A percentile compares a stretch with the other conserved stretches of the same genome.
Evolutionary conservation across 768 basidiomycete species (phyloP).

Genomic region (Lentinus tigrinus): DNA sequence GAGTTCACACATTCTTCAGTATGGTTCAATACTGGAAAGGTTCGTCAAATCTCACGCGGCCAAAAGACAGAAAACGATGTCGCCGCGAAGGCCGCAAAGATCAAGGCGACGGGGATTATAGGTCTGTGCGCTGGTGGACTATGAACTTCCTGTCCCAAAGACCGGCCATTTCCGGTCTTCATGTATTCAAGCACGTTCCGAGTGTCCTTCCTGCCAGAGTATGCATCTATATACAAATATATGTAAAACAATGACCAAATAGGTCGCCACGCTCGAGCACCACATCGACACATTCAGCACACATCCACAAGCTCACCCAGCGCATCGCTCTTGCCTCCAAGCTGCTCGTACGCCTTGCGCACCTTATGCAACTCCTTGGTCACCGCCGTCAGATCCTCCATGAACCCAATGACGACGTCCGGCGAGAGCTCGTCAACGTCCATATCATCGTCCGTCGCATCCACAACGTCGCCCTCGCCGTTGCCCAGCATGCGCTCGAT

Average conservation of each 20-base stretch:
- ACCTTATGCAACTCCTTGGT: conserved; percentile 57
- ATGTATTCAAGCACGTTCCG: background rate
- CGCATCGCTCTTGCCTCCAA: conserved; percentile 18
- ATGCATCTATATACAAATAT: background rate
- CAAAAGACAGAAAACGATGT: too few species aligned
- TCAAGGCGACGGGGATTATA: too few species aligned
- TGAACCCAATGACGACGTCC: conserved; percentile 16
- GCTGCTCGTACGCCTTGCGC: conserved; percentile 35
- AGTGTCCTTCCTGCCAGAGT: too few species aligned
- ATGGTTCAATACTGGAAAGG: too few species aligned
- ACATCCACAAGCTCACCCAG: conserved; percentile 4
- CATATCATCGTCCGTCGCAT: conserved; percentile 38
- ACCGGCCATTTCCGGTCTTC: background rate
- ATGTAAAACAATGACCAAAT: background rate
- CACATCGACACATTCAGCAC: background rate
- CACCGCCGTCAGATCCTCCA: conserved; percentile 40
- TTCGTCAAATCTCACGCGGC: too few species aligned
- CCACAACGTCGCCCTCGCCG: conserved; percentile 35
- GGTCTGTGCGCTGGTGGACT: too few species aligned
- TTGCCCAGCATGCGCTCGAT: conserved; percentile 49
- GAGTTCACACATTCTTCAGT: too few species aligned
- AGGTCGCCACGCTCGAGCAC: background rate
- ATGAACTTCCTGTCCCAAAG: too few species aligned
- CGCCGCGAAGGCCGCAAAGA: too few species aligned
- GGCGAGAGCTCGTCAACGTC: conserved; percentile 48